Conservation (phyloP, 31 red algal genomes). For the Endocladia muricata region DNA sequence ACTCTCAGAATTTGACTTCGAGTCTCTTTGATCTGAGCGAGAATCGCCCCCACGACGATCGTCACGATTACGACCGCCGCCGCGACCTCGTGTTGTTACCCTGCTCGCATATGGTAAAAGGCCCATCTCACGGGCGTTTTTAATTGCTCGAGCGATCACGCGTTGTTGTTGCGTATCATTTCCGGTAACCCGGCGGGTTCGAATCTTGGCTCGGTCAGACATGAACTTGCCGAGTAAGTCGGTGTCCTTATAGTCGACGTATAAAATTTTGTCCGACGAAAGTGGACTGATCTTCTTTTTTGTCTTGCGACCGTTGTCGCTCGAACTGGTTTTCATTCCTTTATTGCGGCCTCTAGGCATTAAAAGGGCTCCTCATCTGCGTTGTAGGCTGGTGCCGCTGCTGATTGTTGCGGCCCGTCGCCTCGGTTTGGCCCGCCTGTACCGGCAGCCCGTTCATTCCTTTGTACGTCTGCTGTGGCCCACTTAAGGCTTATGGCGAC, state of each 20-base stretch:
- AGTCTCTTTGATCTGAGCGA: no score
- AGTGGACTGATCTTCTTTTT: neutral
- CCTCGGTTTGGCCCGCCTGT: no score
- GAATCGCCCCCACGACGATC: no score
- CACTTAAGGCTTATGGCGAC: neutral
- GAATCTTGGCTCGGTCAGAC: neutral
- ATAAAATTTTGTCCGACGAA: neutral
- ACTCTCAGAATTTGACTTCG: no score
- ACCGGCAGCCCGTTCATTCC: neutral
- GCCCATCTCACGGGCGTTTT: neutral
- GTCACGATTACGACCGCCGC: neutral
- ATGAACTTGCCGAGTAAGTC: neutral
- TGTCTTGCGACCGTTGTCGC: no score
- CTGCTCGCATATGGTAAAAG: neutral
- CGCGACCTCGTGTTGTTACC: neutral
- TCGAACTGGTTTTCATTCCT: no score
- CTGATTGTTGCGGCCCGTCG: no score
- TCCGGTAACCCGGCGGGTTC: neutral
- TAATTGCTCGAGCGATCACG: neutral
- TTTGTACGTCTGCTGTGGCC: neutral
- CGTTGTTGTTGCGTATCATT: neutral
- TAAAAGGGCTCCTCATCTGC: no score
- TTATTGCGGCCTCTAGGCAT: no score
- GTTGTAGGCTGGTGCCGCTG: no score
- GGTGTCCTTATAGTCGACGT: neutral